Conservation (phyloP, 2,329 filamentous ascomycete genomes). For the Onygena corvina region DNA sequence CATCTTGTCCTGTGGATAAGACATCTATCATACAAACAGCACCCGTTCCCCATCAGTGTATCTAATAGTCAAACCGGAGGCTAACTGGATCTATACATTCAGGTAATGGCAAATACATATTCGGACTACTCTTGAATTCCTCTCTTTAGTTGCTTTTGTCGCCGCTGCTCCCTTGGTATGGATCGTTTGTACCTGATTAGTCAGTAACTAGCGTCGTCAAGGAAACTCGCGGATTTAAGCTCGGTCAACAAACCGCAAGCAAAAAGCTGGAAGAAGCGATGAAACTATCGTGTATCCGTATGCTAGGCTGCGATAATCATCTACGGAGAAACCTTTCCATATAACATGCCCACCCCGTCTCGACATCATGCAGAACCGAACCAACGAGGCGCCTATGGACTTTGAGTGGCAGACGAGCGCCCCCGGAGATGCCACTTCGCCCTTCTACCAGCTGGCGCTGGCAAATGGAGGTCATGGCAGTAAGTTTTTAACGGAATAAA, state of each 20-base stretch:
- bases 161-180: too few relatives aligned
- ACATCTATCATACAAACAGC: too few relatives aligned
- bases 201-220: slow-evolving; percentile 8
- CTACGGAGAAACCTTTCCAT: not conserved
- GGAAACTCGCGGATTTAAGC: slow-evolving; percentile 8
- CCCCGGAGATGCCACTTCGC: slow-evolving; percentile 36
- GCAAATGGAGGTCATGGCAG: slow-evolving; percentile 28
- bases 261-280: not conserved
- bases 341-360: not conserved
- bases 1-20: too few relatives aligned
- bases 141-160: too few relatives aligned
- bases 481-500: not conserved
- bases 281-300: not conserved
- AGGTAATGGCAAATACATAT: too few relatives aligned
- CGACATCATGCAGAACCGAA: slow-evolving; percentile 27
- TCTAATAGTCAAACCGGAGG: too few relatives aligned
- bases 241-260: not conserved
- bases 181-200: not conserved
- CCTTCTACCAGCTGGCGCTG: slow-evolving; percentile 38
- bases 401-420: slow-evolving; percentile 38
- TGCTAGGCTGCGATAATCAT: not conserved
- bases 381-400: slow-evolving; percentile 40
- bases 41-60: too few relatives aligned
- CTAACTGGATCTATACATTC: too few relatives aligned
- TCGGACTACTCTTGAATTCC: too few relatives aligned